Conservation (phyloP, 2,329 filamentous ascomycete genomes). For the Pseudohalonectria lignicola region DNA sequence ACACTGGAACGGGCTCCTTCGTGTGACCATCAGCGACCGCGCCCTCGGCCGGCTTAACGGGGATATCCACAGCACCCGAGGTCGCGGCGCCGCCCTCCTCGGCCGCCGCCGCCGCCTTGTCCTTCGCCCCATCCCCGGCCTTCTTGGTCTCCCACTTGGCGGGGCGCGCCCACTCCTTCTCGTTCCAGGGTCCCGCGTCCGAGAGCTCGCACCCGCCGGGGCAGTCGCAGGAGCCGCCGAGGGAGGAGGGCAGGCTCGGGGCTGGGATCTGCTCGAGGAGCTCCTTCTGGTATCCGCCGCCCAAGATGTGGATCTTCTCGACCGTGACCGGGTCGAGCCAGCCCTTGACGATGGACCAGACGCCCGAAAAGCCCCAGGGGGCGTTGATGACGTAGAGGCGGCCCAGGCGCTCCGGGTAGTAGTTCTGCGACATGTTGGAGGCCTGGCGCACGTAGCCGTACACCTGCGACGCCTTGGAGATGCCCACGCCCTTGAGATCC, state of each 20-base stretch:
- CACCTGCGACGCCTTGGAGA: slow-evolving; percentile 70
- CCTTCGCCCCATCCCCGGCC: slow-evolving; percentile 14
- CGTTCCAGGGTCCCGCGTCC: slow-evolving; percentile 84
- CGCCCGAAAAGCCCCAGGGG: slow-evolving; percentile 84
- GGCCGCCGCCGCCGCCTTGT: slow-evolving; percentile 13
- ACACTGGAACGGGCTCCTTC: too few relatives aligned
- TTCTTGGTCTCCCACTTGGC: slow-evolving; percentile 49
- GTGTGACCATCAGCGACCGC: slow-evolving; percentile 24
- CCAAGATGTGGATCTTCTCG: slow-evolving; percentile 88
- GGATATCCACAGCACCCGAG: neutral
- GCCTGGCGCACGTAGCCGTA: slow-evolving; percentile 81
- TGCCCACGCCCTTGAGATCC: slow-evolving; percentile 89
- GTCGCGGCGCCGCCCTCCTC: too few relatives aligned
- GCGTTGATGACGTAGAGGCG: slow-evolving; percentile 98
- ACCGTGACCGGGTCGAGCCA: slow-evolving; percentile 97
- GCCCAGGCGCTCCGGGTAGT: slow-evolving; percentile 95
- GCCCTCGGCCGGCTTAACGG: slow-evolving; percentile 17
- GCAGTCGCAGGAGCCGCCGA: slow-evolving; percentile 79
- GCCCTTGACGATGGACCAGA: slow-evolving; percentile 79
- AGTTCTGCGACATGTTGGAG: slow-evolving; percentile 89
- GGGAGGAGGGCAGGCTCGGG: slow-evolving; percentile 80
- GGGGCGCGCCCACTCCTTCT: slow-evolving; percentile 54
- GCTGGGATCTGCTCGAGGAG: slow-evolving; percentile 73
- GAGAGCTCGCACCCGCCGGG: slow-evolving; percentile 73
- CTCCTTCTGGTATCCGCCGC: slow-evolving; percentile 70